A percentile compares a stretch with the other conserved stretches of the same genome.
Conservation (phyloP, 331 rosid genomes). For the Saraca asoca region DNA sequence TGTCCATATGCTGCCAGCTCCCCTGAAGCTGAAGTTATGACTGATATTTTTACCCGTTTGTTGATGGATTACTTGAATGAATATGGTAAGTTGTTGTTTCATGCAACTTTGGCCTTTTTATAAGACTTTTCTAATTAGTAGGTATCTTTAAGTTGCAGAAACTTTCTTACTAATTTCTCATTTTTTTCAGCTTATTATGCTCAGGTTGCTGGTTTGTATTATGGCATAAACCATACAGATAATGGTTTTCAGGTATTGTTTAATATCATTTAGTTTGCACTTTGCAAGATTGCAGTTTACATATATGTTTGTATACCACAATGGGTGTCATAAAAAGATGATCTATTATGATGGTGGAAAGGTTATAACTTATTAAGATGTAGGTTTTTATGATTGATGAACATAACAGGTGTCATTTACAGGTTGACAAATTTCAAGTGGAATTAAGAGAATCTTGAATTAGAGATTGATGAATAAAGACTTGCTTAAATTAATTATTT, state of each 20-base stretch:
- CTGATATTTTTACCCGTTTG: constrained; percentile 64
- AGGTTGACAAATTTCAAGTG: constrained; percentile 9
- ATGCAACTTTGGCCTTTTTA: constrained; percentile 11
- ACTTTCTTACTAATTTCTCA: constrained; percentile 28
- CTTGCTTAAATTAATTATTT: constrained; percentile 24
- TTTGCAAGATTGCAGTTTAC: constrained; percentile 3
- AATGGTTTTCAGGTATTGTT: constrained; percentile 78
- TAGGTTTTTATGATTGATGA: constrained; percentile 14
- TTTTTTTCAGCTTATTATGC: constrained; percentile 78
- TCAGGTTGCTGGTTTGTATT: constrained; percentile 81
- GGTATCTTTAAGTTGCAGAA: constrained; percentile 32
- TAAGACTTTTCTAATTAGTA: constrained; percentile 5
- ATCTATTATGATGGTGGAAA: neutral
- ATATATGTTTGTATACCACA: neutral
- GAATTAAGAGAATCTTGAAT: constrained; percentile 9
- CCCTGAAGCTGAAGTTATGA: constrained; percentile 76
- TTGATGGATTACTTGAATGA: constrained; percentile 96
- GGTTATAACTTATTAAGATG: neutral
- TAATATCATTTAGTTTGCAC: constrained; percentile 10
- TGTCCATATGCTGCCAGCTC: constrained; percentile 84
- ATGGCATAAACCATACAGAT: constrained; percentile 52
- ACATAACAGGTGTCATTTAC: constrained; percentile 9
- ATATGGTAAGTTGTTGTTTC: constrained; percentile 57
- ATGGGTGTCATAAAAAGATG: neutral
- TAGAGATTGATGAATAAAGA: constrained; percentile 6